Base-by-base conservation (phyloP, 2,329 filamentous ascomycete genomes). In the Xylariomycetidae sp. region DNA sequence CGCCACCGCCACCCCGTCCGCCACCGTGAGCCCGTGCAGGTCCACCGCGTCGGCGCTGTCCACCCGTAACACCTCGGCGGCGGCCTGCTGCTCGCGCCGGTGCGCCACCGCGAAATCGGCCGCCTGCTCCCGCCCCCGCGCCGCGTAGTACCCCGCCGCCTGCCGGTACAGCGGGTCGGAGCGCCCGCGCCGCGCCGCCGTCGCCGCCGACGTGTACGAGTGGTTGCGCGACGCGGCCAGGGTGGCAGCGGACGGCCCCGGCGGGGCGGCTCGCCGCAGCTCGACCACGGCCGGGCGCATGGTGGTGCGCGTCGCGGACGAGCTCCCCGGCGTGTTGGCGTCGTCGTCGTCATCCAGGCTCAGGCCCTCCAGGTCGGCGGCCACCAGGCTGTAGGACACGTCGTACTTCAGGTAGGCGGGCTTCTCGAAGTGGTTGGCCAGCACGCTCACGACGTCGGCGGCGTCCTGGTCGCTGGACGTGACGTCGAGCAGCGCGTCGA, bases 21-120 rank as follows among this genome's bases (percentile, higher is more conserved):
- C 68, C 2, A 95, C 88, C 27, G 72, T 79, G 5, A 95, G 77
- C 5, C 87, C 86, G 56, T 96, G 90, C 17, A 96, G 65, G 57
- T 96, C 90, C 6, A 93, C 66, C 14, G 70, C 64, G 1, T 60
- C 66, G 2, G 56, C 39, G 8, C 62, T 54, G 9, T 79, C 69
- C 1, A 90, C 89, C 4, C 82, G 67, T n/a, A n/a, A n/a, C 0
- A 72, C 60, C 48, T 92, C 82, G 2, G 87, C 85, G 1, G 79
- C 79, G 0, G 67, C 67, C n/a, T 78, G 77, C 13, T 67, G 67
- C n/a, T 77, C 72, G 13, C 64, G 63, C 40, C 74, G 72, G 2
- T 79, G 73, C 26, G 66, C 65, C n/a, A n/a, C n/a, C n/a, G n/a
- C n/a, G n/a, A n/a, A n/a, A n/a, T n/a, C n/a, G 10, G 67, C 70